Percentiles rank a stretch among this genome's conserved stretches.
phyloP scores from a whole-genome alignment of 2,329 filamentous ascomycete genomes.

The Talaromyces sp. region DNA sequence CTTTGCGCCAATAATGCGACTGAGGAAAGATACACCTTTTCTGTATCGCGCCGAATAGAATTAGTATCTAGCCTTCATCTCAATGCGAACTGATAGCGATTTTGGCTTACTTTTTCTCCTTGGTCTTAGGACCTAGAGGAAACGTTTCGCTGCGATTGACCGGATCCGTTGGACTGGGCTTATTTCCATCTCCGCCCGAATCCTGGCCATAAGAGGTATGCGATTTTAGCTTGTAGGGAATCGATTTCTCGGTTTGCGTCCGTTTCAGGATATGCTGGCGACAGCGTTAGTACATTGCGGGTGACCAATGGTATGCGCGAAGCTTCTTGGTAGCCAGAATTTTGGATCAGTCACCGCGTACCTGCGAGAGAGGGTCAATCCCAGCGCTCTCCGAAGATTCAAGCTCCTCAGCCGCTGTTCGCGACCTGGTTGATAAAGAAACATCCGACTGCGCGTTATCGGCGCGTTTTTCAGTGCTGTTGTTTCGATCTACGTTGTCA shows the following conservation, averaged over 20 bases:
- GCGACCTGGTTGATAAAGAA: slow-evolving; percentile 24
- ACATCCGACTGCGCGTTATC: slow-evolving; percentile 17
- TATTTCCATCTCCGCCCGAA: slow-evolving; percentile 29
- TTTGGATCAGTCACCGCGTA: slow-evolving; percentile 38
- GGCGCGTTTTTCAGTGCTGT: slow-evolving; percentile 19
- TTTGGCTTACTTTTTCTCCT: slow-evolving; percentile 60
- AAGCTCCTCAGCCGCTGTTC: slow-evolving; percentile 22
- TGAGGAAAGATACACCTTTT: slow-evolving; percentile 87
- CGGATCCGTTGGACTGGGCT: slow-evolving; percentile 28
- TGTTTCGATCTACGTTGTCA: background rate
- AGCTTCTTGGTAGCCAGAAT: background rate
- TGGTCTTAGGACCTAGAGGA: slow-evolving; percentile 38
- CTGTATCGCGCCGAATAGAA: slow-evolving; percentile 46
- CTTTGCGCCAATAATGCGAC: slow-evolving; percentile 73
- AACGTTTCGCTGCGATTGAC: slow-evolving; percentile 31
- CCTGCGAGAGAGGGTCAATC: slow-evolving; percentile 67
- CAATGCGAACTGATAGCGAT: background rate
- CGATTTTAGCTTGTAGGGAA: slow-evolving; percentile 44
- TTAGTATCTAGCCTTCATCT: slow-evolving; percentile 1
- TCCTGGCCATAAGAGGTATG: slow-evolving; percentile 43
- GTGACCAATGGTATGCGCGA: background rate
- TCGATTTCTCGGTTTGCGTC: slow-evolving; percentile 61
- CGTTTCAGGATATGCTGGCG: slow-evolving; percentile 62
- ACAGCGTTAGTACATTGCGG: slow-evolving; percentile 3
- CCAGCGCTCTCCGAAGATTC: slow-evolving; percentile 44